Evolutionary conservation across 139 green algal genomes (phyloP).

Genomic region (Diplosphaera chodatii): DNA sequence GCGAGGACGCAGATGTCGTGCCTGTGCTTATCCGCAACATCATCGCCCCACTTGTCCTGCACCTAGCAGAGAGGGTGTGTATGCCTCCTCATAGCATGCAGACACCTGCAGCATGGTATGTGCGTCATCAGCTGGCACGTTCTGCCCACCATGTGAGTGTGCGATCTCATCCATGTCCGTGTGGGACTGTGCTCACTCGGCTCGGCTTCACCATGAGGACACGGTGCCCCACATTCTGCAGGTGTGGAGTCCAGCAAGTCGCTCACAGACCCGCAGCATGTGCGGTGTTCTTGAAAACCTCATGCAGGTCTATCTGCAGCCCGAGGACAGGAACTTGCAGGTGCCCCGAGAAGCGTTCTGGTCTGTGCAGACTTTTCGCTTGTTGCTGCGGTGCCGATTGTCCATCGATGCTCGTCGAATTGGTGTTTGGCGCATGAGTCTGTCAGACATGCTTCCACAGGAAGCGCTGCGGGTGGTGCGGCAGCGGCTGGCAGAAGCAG

Average conservation of each 20-base stretch:
- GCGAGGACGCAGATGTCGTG: conserved; percentile 63
- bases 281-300: conserved; percentile 52
- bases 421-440: too few species aligned
- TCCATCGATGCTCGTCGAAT: too few species aligned
- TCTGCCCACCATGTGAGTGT: too few species aligned
- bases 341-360: too few species aligned
- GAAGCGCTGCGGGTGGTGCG: background rate
- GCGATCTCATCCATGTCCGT: too few species aligned
- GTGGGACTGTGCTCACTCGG: too few species aligned
- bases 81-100: background rate
- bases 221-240: too few species aligned
- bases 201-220: too few species aligned
- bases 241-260: conserved; percentile 59
- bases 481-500: conserved; percentile 30
- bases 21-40: conserved; percentile 69
- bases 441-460: conserved; percentile 3
- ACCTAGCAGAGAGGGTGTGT: conserved; percentile 6
- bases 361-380: too few species aligned
- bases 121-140: too few species aligned
- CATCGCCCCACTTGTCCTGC: conserved; percentile 65
- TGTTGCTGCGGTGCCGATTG: too few species aligned
- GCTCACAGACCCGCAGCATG: conserved; percentile 36
- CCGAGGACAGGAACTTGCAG: conserved; percentile 42
- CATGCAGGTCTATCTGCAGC: conserved; percentile 58
- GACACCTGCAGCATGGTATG: too few species aligned